A percentile compares a stretch with the other conserved stretches of the same genome.
Conservation (phyloP, 2,329 filamentous ascomycete genomes). For the Phialocephala subalpina region DNA sequence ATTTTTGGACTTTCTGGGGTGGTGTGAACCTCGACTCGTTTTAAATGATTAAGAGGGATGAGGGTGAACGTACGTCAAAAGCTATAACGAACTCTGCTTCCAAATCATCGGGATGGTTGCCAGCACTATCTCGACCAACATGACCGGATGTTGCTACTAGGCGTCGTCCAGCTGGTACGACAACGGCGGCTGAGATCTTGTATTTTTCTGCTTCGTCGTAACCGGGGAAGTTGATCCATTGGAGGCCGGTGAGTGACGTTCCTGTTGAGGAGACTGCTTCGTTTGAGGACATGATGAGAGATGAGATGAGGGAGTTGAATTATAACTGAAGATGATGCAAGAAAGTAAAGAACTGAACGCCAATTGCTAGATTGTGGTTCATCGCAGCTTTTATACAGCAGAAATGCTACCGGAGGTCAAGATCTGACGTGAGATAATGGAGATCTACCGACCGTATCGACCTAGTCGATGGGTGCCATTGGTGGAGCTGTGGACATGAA, state of each 20-base stretch:
- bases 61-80: background rate
- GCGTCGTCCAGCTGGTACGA: background rate
- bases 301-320: background rate
- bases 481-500: background rate
- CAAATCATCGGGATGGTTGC: background rate
- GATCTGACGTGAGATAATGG: background rate
- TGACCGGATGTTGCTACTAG: constrained; percentile 1
- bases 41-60: background rate
- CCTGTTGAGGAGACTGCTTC: background rate
- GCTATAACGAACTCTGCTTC: background rate
- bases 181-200: constrained; percentile 4
- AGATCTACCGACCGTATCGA: background rate
- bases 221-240: background rate
- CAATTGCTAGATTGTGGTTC: background rate
- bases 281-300: background rate
- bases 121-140: background rate
- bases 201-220: background rate
- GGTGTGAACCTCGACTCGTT: background rate
- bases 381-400: background rate
- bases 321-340: background rate
- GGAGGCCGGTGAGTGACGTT: background rate
- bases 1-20: background rate
- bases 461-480: background rate
- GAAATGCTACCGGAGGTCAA: background rate
- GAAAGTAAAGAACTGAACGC: background rate